Evolutionary conservation across 2,329 filamentous ascomycete genomes (phyloP), one percentile per base, ranked within the genome.

Genomic region (Fonsecaea nubica): DNA sequence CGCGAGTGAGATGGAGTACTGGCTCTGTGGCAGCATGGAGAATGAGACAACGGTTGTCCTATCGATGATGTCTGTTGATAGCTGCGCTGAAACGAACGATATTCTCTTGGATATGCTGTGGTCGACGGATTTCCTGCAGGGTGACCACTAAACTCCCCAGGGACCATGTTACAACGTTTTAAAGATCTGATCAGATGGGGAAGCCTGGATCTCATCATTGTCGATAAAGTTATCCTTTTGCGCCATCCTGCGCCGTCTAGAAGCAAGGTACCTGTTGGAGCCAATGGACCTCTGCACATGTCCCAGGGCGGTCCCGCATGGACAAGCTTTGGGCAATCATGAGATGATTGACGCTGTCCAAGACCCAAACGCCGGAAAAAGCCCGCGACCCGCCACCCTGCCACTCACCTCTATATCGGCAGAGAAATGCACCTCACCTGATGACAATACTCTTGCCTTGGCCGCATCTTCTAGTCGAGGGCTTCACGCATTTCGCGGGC

Each of bases 161-260:
- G 4, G 21, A 18, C 45, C 8, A 21, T 50, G 45, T 25, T 25
- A 50, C 45, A 18, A 25, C 45, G 21, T 25, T 50, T 50, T 50
- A 50, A 50, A 25, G 45, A 25, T 25, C 10, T 13, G 9, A 50
- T 50, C 2, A 12, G 42, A 48, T 50, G 45, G 18, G 45, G 45
- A 50, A 25, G 45, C 45, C 45, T 18, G 45, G 12, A 9, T 50
- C 15, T 50, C 18, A 25, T 18, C 45, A 25, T 50, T 21, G 7
- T 50, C 13, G 45, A 50, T 50, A 50, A 50, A 50, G 45, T 25
- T 25, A 50, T 50, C 18, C 45, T 45, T 50, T 25, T 25, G 25
- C 25, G 25, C 25, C 25, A 25, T 25, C 25, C 25, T 50, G 18
- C 18, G 25, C 21, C 45, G 18, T 50, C 45, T 30, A 10, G 10